phyloP scores from a whole-genome alignment of 495 filamentous ascomycete species.

The Penicillium coffeae region DNA sequence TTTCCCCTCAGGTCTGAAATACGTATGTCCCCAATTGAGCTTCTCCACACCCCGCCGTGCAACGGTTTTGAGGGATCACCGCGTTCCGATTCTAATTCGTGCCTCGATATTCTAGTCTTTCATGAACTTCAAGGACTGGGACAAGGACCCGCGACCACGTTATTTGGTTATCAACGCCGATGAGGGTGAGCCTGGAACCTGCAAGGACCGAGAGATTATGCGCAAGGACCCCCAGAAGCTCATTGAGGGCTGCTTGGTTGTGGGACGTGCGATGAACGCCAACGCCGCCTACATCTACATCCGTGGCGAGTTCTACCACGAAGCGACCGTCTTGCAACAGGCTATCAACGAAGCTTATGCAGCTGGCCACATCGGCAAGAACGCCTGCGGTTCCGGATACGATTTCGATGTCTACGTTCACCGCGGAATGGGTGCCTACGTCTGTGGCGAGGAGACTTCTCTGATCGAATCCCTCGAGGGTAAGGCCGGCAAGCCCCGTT shows the following conservation, averaged over 20 bases:
- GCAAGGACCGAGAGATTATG: slow-evolving; percentile 99
- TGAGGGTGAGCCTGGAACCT: slow-evolving; percentile 97
- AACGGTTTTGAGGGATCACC: background rate
- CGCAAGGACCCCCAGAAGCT: slow-evolving; percentile 99
- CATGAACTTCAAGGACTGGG: slow-evolving; percentile 99
- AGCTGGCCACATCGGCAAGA: slow-evolving; percentile 92
- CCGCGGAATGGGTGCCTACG: slow-evolving; percentile 94
- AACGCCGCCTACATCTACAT: slow-evolving; percentile 99
- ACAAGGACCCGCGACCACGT: slow-evolving; percentile 92
- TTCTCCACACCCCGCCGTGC: background rate
- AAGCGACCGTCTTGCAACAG: slow-evolving; percentile 87
- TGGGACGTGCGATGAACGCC: slow-evolving; percentile 95
- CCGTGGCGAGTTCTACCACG: slow-evolving; percentile 96
- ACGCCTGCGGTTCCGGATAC: slow-evolving; percentile 93
- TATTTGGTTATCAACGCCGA: slow-evolving; percentile 98
- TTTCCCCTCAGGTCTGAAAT: slow-evolving; percentile 98
- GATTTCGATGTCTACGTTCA: slow-evolving; percentile 97
- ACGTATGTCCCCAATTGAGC: slow-evolving; percentile 58
- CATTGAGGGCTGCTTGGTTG: slow-evolving; percentile 93
- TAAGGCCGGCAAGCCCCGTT: slow-evolving; percentile 95
- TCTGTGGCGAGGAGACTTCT: slow-evolving; percentile 96
- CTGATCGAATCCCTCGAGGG: slow-evolving; percentile 97
- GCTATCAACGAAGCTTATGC: slow-evolving; percentile 97
- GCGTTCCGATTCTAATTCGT: slow-evolving; percentile 2
- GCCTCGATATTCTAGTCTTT: slow-evolving; percentile 66